Base-by-base conservation (phyloP, 1,139 yeast species). In the Lodderomyces jiufengensis region DNA sequence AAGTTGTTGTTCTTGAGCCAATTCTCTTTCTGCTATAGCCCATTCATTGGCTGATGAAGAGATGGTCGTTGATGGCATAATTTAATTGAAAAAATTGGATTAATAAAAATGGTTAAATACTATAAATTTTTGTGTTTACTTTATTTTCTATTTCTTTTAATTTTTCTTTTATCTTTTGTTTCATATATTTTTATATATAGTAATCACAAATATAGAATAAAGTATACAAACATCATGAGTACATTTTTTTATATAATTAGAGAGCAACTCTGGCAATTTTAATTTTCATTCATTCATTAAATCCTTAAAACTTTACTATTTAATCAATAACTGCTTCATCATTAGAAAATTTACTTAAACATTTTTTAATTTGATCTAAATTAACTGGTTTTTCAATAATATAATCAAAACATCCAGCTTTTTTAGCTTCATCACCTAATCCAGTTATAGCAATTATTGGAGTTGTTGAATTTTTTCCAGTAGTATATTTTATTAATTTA, bases 361-460 rank as follows among this genome's bases (percentile, higher is more conserved):
- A 61, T 31, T 33, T 46, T 32, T 54, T 57, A 8, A 66, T 41
- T n/a, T 39, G 47, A 3, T 40, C 52, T 22, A 47, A 36, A 24
- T 76, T 76, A 4, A 82, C 74, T 0, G 97, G 96, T 53, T 84
- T 85, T 50, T 84, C 94, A 27, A 88, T 58, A 3, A 84, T 79
- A 33, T 77, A 80, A 42, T 79, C 83, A 59, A 87, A 87, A 9
- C 76, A 70, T n/a, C 70, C 71, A 18, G 72, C 65, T 10, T 68
- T 63, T 1, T 47, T 46, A 0, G 94, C 90, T 42, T 85, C 95
- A 40, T 78, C 76, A 15, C 78, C 78, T 50, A 77, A 82, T 2
- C 83, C 80, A 1, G 96, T 84, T 31, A 84, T 63, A 0, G 94
- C 90, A 30, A 90, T 71, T 9, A 90, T 72, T 0, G 95, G 95